Evolutionary conservation across 371 early-diverging fungal genomes (phyloP), one percentile per base, ranked within the genome.

Genomic region (Haplosporangium sp.): DNA sequence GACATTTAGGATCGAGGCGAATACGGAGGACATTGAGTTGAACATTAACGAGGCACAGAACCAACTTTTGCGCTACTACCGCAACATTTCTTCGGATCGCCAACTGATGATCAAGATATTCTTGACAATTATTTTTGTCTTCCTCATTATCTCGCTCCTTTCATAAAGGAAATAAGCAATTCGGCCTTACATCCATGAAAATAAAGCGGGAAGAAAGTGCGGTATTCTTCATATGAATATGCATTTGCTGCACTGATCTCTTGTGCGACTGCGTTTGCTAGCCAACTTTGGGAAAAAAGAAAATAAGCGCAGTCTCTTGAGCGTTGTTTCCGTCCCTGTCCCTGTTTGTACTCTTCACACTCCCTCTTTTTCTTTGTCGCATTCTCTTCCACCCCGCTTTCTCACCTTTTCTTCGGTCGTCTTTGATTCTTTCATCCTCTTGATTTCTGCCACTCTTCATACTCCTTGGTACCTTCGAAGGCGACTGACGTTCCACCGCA

Each of bases 81-180:
- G 93, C 48, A 92, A 88, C 68, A 90, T 99, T 20, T 93, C 94
- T 37, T 93, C 93, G 40, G 98, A 99, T 73, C 91, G 99, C 52
- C 94, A 95, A 95, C 85, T 99, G n/a, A 94, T 98, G 90, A 86
- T 95, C 64, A 96, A 97, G 83, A 89, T 98, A 46, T 97, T 99
- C 81, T 90, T 89, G 41, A 87, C 93, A 13, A 88, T 95, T 58
- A 81, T 95, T 45, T 84, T 91, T 48, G 92, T 94, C 71, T 81
- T 85, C 43, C 67, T 85, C n/a, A 61, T 85, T 37, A 43, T 77
- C 4, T 77, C 79, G 12, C 62, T 77, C 14, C 46, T 77, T 5
- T 71, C 72, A 11, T 77, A 71, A 47, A 56, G 5, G 9, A 21
- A 41, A 11, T 51, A 29, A 29, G 29, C 29, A 1, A 29, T 29